Base-by-base conservation (phyloP, 2,329 filamentous ascomycete species). In the Nigrograna mackinnonii region DNA sequence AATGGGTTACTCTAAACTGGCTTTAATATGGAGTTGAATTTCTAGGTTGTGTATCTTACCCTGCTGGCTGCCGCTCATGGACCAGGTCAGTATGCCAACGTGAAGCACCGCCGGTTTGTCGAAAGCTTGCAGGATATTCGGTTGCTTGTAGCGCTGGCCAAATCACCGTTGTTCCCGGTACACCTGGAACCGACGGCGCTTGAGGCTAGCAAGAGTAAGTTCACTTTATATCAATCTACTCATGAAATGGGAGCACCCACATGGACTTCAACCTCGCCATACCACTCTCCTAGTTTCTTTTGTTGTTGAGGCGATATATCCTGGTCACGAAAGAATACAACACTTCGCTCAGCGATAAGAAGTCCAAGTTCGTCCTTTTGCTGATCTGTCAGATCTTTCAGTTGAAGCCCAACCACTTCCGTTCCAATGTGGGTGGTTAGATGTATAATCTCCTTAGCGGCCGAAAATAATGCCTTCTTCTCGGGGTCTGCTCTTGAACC, bases 21-120 rank as follows among this genome's bases (percentile, higher is more conserved):
- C 17, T 4, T 9, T 17, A 53, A 5, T 57, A 39, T 16, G 2
- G 16, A 2, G 13, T 12, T 14, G 11, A 28, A 11, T 28, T 28
- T 28, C 32, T 21, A 28, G 6, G 6, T 19, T 6, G 6, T 9
- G 19, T 12, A 39, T 17, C 54, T 42, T 49, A 62, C 5, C 84
- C 85, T 0, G 86, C 84, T 1, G 86, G 85, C 43, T 89, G 84
- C 22, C 75, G 73, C 61, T 89, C 85, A 53, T 89, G 84, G 0
- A 88, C 85, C 1, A 89, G 76, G 55, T 89, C 85, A 6, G 79
- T 80, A 62, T 88, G 86, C 86, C 85, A 89, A 35, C 79, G 69
- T 0, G 82, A 83, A 1, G 85, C 82, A 3, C 86, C 85, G 20
- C 84, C 85, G 0, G 85, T 85, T 17, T 81, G 75, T 42, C 86